Conservation (phyloP, 345 rosid genomes). For the Ailanthus altissimus region DNA sequence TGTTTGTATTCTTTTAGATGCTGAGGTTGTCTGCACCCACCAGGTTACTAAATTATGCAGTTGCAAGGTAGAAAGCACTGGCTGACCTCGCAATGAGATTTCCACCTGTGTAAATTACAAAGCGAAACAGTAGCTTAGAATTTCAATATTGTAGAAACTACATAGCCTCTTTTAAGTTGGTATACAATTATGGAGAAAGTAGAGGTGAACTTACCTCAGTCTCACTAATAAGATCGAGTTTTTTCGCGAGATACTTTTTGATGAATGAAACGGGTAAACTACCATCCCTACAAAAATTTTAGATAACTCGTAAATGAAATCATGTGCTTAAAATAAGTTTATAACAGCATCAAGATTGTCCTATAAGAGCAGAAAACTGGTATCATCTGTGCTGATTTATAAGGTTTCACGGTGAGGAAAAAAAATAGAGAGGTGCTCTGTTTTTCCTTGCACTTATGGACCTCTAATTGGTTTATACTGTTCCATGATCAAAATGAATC, state of each 20-base stretch:
- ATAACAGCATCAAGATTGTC: neutral
- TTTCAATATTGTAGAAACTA: neutral
- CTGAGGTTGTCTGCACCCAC: conserved; percentile 46
- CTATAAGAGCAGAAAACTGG: too few relatives aligned
- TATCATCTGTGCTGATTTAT: too few relatives aligned
- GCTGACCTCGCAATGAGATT: conserved; percentile 42
- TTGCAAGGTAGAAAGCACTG: conserved; percentile 35
- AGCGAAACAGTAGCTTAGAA: neutral
- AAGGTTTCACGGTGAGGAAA: neutral
- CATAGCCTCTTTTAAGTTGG: neutral
- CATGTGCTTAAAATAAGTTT: neutral
- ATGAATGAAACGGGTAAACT: conserved; percentile 40
- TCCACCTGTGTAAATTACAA: conserved; percentile 44
- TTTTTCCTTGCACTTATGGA: neutral
- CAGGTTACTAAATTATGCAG: conserved; percentile 37
- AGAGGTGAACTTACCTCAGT: conserved; percentile 37
- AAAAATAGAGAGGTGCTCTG: neutral
- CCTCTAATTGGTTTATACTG: neutral
- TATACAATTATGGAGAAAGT: neutral
- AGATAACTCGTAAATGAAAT: neutral
- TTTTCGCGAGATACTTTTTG: conserved; percentile 40
- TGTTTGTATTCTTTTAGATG: conserved; percentile 25
- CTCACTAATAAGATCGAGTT: conserved; percentile 43
- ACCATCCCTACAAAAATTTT: conserved; percentile 37
- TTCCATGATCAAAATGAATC: neutral